Evolutionary conservation across 2,329 filamentous ascomycete species (phyloP), one percentile per base, ranked within the genome.

Genomic region (Clonostachys chloroleuca): DNA sequence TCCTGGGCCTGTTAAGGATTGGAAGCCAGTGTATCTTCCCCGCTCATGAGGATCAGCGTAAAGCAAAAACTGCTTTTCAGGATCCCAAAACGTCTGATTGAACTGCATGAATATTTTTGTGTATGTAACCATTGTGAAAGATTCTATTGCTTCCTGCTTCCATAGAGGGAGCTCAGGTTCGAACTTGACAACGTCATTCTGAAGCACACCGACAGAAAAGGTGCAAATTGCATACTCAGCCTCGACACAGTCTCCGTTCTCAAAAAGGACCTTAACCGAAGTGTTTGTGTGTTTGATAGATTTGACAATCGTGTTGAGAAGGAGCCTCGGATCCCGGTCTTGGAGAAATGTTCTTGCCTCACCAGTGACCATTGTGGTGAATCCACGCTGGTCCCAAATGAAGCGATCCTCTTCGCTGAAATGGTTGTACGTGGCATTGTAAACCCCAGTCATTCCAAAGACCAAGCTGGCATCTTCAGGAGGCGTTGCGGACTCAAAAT

Each of bases 71-170:
- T 75, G 61, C 0, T 59, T 66, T 14, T 70, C 62, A 1, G 64
- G 56, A 0, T 54, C 67, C 85, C 84, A 88, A 62, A 88, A 89
- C 0, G 80, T 77, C 47, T 82, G 68, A 50, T 82, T 70, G 63
- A 87, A 88, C 52, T 87, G 84, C 50, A 85, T 66, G 64, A 88
- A 88, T 51, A 88, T 79, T 59, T 89, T 89, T 45, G 83, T 88
- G 64, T 87, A 89, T 0, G 83, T 87, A 6, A 80, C 84, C 78
- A 88, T 87, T 51, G 73, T 69, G 59, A 87, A 86, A 36, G 76
- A 80, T 4, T 78, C 73, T 44, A 88, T 84, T 0, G 81, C 78
- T 4, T 72, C 73, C 13, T 74, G 68, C 61, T 89, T 88, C 84
- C 83, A 87, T 4, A 61, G 61, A 0, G 84, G 85, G 0, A 88